A percentile compares a stretch with the other conserved stretches of the same genome.
Conservation (phyloP, 352 stramenopile species). For the Phytophthora melonis region DNA sequence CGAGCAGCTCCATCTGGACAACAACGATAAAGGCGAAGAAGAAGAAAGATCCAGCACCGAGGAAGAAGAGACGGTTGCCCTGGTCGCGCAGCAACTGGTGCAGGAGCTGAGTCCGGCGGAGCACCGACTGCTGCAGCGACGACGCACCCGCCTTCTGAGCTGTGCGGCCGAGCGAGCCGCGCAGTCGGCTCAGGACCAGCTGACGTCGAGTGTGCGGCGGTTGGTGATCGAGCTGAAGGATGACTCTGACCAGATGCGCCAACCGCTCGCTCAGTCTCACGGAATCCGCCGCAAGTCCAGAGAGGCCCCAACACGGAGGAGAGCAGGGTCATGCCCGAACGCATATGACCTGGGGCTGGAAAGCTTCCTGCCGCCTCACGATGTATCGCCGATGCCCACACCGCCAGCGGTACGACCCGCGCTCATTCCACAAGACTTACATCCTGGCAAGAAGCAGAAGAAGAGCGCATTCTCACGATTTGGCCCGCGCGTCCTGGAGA, state of each 20-base stretch:
- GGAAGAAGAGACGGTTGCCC: constrained; percentile 17
- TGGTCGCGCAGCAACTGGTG: constrained; percentile 14
- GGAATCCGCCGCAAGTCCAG: constrained; percentile 29
- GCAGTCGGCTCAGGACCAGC: constrained; percentile 59
- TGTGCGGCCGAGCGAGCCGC: constrained; percentile 45
- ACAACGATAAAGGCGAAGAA: constrained; percentile 18
- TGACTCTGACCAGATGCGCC: constrained; percentile 57
- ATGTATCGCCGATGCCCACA: constrained; percentile 18
- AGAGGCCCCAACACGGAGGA: constrained; percentile 35
- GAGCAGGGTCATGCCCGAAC: constrained; percentile 76
- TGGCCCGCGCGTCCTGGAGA: constrained; percentile 66
- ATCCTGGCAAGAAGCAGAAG: constrained; percentile 47
- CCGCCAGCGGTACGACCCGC: constrained; percentile 14
- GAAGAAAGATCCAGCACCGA: constrained; percentile 21
- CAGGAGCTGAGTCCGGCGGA: constrained; percentile 31
- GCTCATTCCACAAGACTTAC: constrained; percentile 22
- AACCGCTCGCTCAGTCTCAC: constrained; percentile 33
- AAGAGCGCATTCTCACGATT: constrained; percentile 69
- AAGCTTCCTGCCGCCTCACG: constrained; percentile 17
- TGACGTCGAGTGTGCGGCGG: constrained; percentile 79
- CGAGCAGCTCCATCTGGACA: constrained; percentile 27
- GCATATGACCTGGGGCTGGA: constrained; percentile 35
- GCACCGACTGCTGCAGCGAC: constrained; percentile 26
- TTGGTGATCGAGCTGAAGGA: constrained; percentile 81
- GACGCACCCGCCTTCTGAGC: constrained; percentile 30